phyloP scores from a whole-genome alignment of 2,329 filamentous ascomycete species.

The Blumeria graminis region DNA sequence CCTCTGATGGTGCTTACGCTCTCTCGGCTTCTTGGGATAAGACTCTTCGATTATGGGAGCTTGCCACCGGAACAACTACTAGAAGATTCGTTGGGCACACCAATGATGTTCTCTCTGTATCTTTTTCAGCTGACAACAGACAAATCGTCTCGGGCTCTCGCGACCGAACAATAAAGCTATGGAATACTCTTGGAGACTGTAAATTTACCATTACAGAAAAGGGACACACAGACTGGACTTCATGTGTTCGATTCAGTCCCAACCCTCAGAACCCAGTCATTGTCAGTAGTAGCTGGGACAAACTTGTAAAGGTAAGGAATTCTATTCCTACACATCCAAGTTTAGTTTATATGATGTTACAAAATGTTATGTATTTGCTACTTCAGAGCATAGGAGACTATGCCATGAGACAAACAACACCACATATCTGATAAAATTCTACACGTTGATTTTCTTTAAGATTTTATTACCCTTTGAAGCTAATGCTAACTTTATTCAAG shows the following conservation, averaged over 20 bases:
- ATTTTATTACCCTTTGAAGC: conserved; percentile 1
- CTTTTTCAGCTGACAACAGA: conserved; percentile 99
- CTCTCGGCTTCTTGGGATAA: conserved; percentile 99
- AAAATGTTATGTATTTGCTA: conserved; percentile 98
- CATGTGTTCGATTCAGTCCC: conserved; percentile 97
- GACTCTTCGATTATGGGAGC: conserved; percentile 98
- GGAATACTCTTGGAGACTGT: conserved; percentile 99
- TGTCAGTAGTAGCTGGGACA: conserved; percentile 96
- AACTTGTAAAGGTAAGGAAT: conserved; percentile 90
- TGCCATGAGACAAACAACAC: conserved; percentile 98
- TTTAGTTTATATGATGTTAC: conserved; percentile 62
- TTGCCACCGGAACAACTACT: conserved; percentile 88
- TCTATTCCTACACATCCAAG: conserved; percentile 7
- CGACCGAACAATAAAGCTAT: conserved; percentile 98
- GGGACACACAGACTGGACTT: conserved; percentile 99
- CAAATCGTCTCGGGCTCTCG: conserved; percentile 98
- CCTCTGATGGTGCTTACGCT: conserved; percentile 96
- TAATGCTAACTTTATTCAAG: conserved; percentile 22
- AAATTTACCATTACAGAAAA: conserved; percentile 99
- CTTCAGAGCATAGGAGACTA: conserved; percentile 75
- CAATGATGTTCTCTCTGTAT: conserved; percentile 98
- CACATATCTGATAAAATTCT: conserved; percentile 35
- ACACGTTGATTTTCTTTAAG: neutral
- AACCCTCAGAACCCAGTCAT: conserved; percentile 99
- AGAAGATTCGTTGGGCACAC: conserved; percentile 97